Conservation (phyloP, 768 basidiomycete species). For the Leucogyrophana mollusca region DNA sequence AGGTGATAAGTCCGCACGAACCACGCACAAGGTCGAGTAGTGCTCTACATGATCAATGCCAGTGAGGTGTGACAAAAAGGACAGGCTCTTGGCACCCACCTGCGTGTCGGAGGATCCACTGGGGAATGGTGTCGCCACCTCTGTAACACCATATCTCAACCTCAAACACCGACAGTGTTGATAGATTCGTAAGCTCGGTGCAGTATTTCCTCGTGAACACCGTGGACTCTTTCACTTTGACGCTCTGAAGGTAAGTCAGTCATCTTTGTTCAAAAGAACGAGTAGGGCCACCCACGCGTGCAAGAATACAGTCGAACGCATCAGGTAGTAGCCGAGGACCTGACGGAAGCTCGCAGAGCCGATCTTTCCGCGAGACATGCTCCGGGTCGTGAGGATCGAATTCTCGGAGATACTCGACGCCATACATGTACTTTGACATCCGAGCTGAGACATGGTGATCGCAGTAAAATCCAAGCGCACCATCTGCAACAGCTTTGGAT, state of each 20-base stretch:
- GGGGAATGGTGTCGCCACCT: conserved; percentile 67
- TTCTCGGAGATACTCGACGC: conserved; percentile 75
- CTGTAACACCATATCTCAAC: conserved; percentile 85
- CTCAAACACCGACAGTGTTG: conserved; percentile 76
- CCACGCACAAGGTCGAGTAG: conserved; percentile 76
- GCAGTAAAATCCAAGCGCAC: conserved; percentile 81
- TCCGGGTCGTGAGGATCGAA: conserved; percentile 65
- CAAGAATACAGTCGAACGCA: conserved; percentile 79
- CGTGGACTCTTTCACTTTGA: conserved; percentile 78
- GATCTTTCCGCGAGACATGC: conserved; percentile 59
- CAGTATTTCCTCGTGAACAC: conserved; percentile 82
- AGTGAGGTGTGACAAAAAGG: conserved; percentile 4
- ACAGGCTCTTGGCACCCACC: conserved; percentile 14
- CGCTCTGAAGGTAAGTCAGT: conserved; percentile 39
- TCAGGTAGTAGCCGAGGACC: conserved; percentile 78
- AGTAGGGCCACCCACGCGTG: conserved; percentile 46
- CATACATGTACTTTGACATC: conserved; percentile 80
- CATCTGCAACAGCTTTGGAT: conserved; percentile 84
- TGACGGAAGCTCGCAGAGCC: conserved; percentile 72
- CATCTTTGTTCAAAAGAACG: neutral
- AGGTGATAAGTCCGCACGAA: conserved; percentile 74
- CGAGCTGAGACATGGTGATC: conserved; percentile 83
- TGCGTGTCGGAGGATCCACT: conserved; percentile 69
- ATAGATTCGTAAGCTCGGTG: conserved; percentile 74
- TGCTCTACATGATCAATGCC: conserved; percentile 41